Conservation (phyloP, 2,329 filamentous ascomycete species). For the Triangularia verruculosa region DNA sequence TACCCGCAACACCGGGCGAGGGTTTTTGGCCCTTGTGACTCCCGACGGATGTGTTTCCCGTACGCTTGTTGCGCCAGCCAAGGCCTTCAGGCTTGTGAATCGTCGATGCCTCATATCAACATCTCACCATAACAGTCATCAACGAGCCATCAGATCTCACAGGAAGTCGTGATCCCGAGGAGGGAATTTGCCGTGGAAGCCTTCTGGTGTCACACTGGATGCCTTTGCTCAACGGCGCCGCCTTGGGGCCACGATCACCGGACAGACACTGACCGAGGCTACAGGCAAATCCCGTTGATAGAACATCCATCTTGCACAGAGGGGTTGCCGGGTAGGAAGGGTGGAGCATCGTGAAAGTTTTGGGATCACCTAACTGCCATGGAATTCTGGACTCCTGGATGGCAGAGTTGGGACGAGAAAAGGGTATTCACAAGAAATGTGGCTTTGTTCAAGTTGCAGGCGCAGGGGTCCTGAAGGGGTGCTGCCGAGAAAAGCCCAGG, state of each 20-base stretch:
- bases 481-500: background rate
- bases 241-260: background rate
- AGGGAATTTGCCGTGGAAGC: background rate
- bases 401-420: background rate
- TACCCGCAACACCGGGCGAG: background rate
- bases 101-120: background rate
- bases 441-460: background rate
- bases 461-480: background rate
- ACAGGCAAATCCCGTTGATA: background rate
- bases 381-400: constrained; percentile 6
- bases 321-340: background rate
- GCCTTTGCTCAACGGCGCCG: background rate
- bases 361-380: constrained; percentile 2
- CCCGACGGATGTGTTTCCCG: background rate
- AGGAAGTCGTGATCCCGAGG: background rate
- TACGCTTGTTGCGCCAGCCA: background rate
- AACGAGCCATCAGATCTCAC: background rate
- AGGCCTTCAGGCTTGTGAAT: background rate
- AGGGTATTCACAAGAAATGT: background rate
- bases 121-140: background rate
- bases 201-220: background rate
- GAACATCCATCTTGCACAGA: background rate
- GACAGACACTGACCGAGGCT: background rate
- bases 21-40: background rate
- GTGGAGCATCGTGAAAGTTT: background rate